Evolutionary conservation across 2,329 filamentous ascomycete species (phyloP).

Genomic region (Blumeria hordei): DNA sequence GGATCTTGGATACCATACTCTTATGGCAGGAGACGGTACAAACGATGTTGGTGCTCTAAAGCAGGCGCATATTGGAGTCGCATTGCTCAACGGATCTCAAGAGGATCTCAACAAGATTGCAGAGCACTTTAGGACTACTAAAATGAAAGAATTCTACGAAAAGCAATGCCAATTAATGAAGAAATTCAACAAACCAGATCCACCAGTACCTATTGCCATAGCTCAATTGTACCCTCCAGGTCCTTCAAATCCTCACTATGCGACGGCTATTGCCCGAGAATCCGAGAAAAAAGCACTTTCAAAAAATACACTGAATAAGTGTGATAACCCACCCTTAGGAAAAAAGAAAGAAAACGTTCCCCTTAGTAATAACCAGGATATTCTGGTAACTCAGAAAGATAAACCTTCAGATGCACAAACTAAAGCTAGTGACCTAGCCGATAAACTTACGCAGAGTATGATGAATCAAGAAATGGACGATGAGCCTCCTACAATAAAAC

Average conservation of each 20-base stretch:
- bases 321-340: constrained; percentile 23
- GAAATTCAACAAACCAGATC: constrained; percentile 77
- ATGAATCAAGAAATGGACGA: constrained; percentile 56
- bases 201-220: constrained; percentile 79
- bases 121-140: constrained; percentile 79
- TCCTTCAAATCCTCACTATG: constrained; percentile 75
- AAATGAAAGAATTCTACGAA: constrained; percentile 97
- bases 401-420: constrained; percentile 40
- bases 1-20: constrained; percentile 87
- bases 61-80: constrained; percentile 92
- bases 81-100: constrained; percentile 78
- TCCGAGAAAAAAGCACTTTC: constrained; percentile 48
- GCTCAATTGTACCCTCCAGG: constrained; percentile 88
- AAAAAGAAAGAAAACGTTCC: constrained; percentile 36
- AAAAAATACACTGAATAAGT: constrained; percentile 25
- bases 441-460: constrained; percentile 68
- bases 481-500: constrained; percentile 86
- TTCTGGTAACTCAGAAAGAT: constrained; percentile 28
- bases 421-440: constrained; percentile 56
- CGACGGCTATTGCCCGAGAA: constrained; percentile 75
- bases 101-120: constrained; percentile 80
- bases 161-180: constrained; percentile 84
- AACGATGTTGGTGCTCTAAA: constrained; percentile 96
- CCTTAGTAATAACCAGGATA: constrained; percentile 37
- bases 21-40: constrained; percentile 96